Base-by-base conservation (phyloP, 257 asterid genomes). In the Paraleonurus japonicus region DNA sequence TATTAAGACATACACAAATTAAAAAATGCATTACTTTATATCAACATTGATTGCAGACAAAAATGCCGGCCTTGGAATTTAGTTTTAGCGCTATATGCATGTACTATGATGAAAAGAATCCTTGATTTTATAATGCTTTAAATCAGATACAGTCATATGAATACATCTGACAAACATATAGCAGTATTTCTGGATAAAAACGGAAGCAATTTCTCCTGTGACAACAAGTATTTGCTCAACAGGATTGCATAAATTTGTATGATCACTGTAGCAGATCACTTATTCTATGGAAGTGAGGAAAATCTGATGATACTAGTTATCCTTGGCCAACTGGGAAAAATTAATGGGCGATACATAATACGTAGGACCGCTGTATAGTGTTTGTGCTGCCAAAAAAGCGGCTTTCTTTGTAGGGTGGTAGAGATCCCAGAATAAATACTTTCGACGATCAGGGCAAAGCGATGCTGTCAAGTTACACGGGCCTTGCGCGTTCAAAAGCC, bases 381-480 rank as follows among this genome's bases (percentile, higher is more conserved):
- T 83, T 30, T 63, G 76, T 20, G 90, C 96, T 13, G 89, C 92
- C 27, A 83, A 71, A 69, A 2, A 15, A 6, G 93, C 71, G 19
- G 89, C 93, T 75, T 23, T 51, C 62, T 68, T 78, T 1, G 95
- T 85, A 7, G 95, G 95, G 59, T 88, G 95, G 69, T 64, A 81
- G 79, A 58, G 55, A 71, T 87, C 93, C 88, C 88, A 89, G 79
- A 87, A 89, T 65, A 87, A 62, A 43, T 71, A 89, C 61, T 76
- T 60, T 3, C 81, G 47, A 5, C 86, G 85, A 60, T 85, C 84
- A 0, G 73, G 8, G 77, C 91, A 87, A 45, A 89, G 53, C 2
- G 80, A 53, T 7, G 90, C 82, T 7, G 79, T 57, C 20, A 61
- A 7, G 67, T 75, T 85, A 69, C 94, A 89, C 30, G 70, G 76